Percentiles rank a stretch among this genome's conserved stretches.
Conservation (phyloP, 139 green algal genomes). For the Asterochloris sp. region DNA sequence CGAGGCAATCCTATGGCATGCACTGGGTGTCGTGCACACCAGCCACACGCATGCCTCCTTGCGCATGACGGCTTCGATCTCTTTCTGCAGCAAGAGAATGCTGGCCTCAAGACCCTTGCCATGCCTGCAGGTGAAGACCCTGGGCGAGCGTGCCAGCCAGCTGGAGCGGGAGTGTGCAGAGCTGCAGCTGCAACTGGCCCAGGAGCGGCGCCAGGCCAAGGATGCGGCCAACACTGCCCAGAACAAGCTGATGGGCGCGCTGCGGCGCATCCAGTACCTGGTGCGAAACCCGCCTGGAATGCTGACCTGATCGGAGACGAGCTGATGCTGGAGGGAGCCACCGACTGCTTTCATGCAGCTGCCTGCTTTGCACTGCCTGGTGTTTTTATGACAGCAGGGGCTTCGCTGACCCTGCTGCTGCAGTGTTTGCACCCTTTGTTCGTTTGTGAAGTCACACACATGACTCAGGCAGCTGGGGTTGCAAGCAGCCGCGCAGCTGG, state of each 20-base stretch:
- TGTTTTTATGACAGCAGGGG: not conserved
- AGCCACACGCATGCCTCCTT: too few species aligned
- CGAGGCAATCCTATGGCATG: not conserved
- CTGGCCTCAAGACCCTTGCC: not conserved
- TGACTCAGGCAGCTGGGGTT: not conserved
- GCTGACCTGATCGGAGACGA: not conserved
- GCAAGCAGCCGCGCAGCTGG: not conserved
- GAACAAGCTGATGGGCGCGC: conserved; percentile 5
- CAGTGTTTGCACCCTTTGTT: not conserved
- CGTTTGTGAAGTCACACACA: not conserved
- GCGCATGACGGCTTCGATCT: too few species aligned
- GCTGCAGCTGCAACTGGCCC: not conserved
- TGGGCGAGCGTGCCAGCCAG: not conserved
- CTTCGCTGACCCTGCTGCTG: not conserved
- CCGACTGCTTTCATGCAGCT: not conserved
- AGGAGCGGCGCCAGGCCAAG: not conserved
- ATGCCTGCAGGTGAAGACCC: too few species aligned
- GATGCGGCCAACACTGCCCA: not conserved
- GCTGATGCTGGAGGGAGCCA: not conserved
- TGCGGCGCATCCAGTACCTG: conserved; percentile 19
- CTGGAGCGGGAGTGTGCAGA: conserved; percentile 4
- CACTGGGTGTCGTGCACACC: not conserved
- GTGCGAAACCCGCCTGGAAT: not conserved
- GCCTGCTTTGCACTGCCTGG: not conserved
- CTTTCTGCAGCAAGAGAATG: not conserved